Evolutionary conservation across 495 filamentous ascomycete genomes (phyloP), one percentile per base, ranked within the genome.

Genomic region (Aspergillus leporis): DNA sequence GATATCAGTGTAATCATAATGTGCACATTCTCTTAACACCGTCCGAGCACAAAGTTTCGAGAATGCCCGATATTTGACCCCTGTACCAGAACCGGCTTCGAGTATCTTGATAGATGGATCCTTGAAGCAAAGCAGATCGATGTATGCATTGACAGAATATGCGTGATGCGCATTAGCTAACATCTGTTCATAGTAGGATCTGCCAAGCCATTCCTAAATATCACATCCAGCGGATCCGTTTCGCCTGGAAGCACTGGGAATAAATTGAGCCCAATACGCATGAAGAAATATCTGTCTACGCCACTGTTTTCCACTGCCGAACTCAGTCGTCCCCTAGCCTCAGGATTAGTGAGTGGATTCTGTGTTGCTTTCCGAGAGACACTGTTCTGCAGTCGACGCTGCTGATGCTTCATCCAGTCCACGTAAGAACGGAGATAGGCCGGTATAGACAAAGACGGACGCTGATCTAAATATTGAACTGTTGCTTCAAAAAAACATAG

Each of bases 1-100:
- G 21, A 49, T 28, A 49, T 49, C 47, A 25, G 47, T 49, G 21
- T 49, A 49, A 28, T 49, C 47, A 49, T 49, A 49, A 4, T 23
- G 47, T 4, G 22, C 47, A 49, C 21, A 49, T 25, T 49, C 28
- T 19, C 2, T n/a, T 23, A 14, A 25, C 47, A 9, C 21, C 47
- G 10, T 49, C 13, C 21, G 47, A 49, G 47, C 21, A 28, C 14
- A 49, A 19, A 14, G 47, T 16, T 23, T 49, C 28, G 2, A 49
- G 47, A 9, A n/a, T 25, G 21, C 47, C 47, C 18, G 28, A 5
- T 14, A 21, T 25, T 28, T 49, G 47, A 14, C 47, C 21, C 47
- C 47, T 23, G 47, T 49, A 14, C 21, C 21, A 49, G 47, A 19
- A 10, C 47, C 47, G 7, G 28, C 28, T 25, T 49, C 47, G 28